Evolutionary conservation across 2,329 filamentous ascomycete genomes (phyloP).

Genomic region (Verticillium alfalfae): DNA sequence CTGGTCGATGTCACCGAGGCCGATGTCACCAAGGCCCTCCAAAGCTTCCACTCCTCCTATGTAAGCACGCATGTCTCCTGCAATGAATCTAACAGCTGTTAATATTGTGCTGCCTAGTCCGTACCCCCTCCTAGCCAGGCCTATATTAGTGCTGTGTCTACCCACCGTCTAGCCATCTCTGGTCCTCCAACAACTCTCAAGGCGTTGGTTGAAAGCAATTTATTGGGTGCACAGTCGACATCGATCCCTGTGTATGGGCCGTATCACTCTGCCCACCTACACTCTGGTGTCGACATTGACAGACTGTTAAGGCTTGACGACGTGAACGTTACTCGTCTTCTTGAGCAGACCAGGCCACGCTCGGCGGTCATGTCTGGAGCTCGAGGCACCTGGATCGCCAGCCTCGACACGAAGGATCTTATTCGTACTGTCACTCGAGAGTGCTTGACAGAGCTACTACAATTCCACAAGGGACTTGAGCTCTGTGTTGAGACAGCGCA

Average conservation of each 20-base stretch:
- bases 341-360: constrained; percentile 36
- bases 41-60: constrained; percentile 51
- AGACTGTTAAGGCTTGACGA: constrained; percentile 39
- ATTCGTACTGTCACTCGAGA: constrained; percentile 37
- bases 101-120: constrained; percentile 19
- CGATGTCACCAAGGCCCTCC: constrained; percentile 43
- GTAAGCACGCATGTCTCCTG: constrained; percentile 24
- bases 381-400: constrained; percentile 34
- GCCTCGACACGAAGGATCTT: constrained; percentile 33
- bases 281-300: constrained; percentile 35
- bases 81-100: background rate
- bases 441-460: constrained; percentile 43
- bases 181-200: constrained; percentile 46
- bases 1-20: constrained; percentile 50
- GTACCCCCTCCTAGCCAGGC: constrained; percentile 38
- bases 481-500: constrained; percentile 38
- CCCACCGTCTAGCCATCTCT: constrained; percentile 45
- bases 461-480: constrained; percentile 41
- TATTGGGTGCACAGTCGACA: constrained; percentile 35
- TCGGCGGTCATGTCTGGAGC: constrained; percentile 46
- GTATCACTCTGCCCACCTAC: constrained; percentile 52
- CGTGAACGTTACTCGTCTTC: constrained; percentile 26
- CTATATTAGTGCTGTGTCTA: constrained; percentile 49
- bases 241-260: constrained; percentile 50
- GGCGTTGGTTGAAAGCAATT: constrained; percentile 31